Conservation (phyloP, 805 yeast species). For the Monosporozyma siamensis region DNA sequence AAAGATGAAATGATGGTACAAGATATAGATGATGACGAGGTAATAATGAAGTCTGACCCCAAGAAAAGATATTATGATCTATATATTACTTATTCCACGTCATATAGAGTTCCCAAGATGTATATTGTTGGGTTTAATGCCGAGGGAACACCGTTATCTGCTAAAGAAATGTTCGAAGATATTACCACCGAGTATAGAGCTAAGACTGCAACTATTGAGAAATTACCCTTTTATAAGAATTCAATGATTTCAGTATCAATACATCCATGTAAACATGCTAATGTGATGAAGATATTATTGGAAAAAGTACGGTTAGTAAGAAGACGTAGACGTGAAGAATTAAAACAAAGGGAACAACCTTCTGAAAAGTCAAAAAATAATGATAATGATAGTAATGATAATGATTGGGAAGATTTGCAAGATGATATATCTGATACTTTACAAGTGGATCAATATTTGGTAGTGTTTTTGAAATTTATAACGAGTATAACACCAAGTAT, state of each 20-base stretch:
- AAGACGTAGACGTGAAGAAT: slow-evolving; percentile 33
- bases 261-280: slow-evolving; percentile 93
- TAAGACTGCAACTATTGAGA: slow-evolving; percentile 93
- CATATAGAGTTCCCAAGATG: slow-evolving; percentile 92
- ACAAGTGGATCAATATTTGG: slow-evolving; percentile 83
- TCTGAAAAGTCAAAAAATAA: slow-evolving; percentile 32
- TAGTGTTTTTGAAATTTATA: slow-evolving; percentile 85
- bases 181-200: slow-evolving; percentile 85
- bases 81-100: slow-evolving; percentile 86
- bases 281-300: slow-evolving; percentile 85
- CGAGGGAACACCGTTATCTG: slow-evolving; percentile 77
- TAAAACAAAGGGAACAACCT: slow-evolving; percentile 27
- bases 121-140: slow-evolving; percentile 80
- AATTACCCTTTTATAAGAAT: slow-evolving; percentile 71
- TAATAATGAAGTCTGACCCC: slow-evolving; percentile 26
- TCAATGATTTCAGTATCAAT: slow-evolving; percentile 65
- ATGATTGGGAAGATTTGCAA: slow-evolving; percentile 50
- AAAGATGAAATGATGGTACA: slow-evolving; percentile 25
- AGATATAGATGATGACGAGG: slow-evolving; percentile 35
- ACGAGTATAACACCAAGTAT: slow-evolving; percentile 97
- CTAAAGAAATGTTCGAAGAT: slow-evolving; percentile 90
- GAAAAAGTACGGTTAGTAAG: slow-evolving; percentile 55
- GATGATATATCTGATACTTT: slow-evolving; percentile 39
- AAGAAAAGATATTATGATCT: slow-evolving; percentile 70
- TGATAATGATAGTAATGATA: slow-evolving; percentile 18